phyloP scores from a whole-genome alignment of 2,329 filamentous ascomycete genomes.

The Helotiales sp. region DNA sequence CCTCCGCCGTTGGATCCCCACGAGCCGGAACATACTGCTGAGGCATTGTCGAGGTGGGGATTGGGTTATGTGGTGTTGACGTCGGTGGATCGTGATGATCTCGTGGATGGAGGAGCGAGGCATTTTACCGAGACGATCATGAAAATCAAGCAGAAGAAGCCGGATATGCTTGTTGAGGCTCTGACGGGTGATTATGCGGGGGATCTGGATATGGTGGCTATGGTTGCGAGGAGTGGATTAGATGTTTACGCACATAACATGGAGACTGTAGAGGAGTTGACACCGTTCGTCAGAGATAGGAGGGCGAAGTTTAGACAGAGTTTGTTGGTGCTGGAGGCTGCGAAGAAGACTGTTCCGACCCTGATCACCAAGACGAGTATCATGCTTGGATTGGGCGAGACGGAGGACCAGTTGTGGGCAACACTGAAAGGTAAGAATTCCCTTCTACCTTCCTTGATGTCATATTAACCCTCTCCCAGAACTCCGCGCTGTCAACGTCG shows the following conservation, averaged over 20 bases:
- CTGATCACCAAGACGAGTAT: conserved; percentile 99
- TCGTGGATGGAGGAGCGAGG: conserved; percentile 82
- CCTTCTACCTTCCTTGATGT: neutral
- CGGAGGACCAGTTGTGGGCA: conserved; percentile 81
- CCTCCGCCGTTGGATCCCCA: conserved; percentile 87
- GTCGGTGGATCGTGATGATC: conserved; percentile 89
- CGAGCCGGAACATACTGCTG: conserved; percentile 95
- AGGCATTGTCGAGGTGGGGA: conserved; percentile 91
- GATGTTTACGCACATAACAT: conserved; percentile 98
- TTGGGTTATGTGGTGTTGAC: conserved; percentile 96
- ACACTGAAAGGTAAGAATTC: conserved; percentile 66
- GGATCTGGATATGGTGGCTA: conserved; percentile 81
- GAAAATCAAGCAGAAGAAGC: conserved; percentile 86
- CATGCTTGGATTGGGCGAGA: conserved; percentile 95
- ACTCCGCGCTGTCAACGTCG: conserved; percentile 79
- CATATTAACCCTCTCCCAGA: conserved; percentile 53
- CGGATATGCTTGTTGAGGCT: conserved; percentile 79
- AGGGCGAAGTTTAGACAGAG: conserved; percentile 89
- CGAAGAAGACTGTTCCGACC: conserved; percentile 73
- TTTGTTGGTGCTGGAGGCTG: conserved; percentile 76
- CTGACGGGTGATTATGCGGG: conserved; percentile 88
- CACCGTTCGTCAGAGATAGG: conserved; percentile 87
- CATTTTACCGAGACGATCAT: conserved; percentile 95
- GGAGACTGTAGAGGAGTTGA: conserved; percentile 91
- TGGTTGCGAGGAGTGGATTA: conserved; percentile 85